Conservation (phyloP, 163 green algal genomes). For the Chloromonas sp. region DNA sequence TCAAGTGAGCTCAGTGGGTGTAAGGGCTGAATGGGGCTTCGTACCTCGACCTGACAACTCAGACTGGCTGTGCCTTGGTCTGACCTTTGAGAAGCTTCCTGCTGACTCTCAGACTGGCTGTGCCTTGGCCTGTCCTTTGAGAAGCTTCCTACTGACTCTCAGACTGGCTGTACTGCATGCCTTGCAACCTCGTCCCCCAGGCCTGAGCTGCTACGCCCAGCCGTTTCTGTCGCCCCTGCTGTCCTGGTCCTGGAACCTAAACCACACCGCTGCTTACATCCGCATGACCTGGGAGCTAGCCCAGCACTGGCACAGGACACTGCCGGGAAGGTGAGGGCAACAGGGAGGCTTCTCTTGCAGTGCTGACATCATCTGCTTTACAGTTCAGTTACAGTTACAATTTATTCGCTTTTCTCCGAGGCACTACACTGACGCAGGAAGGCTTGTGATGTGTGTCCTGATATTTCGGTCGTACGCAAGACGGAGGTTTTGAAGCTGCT, state of each 20-base stretch:
- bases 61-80: too few relatives aligned
- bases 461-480: too few relatives aligned
- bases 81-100: too few relatives aligned
- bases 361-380: neutral
- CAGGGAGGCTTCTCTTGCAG: neutral
- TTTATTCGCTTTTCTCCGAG: neutral
- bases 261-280: constrained; percentile 25
- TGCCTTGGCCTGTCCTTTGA: too few relatives aligned
- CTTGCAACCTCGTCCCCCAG: neutral
- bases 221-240: constrained; percentile 64
- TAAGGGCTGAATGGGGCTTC: too few relatives aligned
- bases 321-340: constrained; percentile 41
- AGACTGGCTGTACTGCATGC: too few relatives aligned
- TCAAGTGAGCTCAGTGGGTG: too few relatives aligned
- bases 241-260: constrained; percentile 60
- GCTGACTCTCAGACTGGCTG: too few relatives aligned
- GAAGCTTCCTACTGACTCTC: too few relatives aligned
- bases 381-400: neutral
- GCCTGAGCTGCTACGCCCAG: constrained; percentile 64
- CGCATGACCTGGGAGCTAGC: constrained; percentile 42
- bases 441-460: too few relatives aligned
- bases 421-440: neutral
- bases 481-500: too few relatives aligned
- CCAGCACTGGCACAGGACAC: constrained; percentile 49
- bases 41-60: too few relatives aligned